Percentiles rank a stretch among this genome's conserved stretches.
Evolutionary conservation across 2,329 filamentous ascomycete genomes (phyloP).

Genomic region (Phaeosphaeriaceae sp.): DNA sequence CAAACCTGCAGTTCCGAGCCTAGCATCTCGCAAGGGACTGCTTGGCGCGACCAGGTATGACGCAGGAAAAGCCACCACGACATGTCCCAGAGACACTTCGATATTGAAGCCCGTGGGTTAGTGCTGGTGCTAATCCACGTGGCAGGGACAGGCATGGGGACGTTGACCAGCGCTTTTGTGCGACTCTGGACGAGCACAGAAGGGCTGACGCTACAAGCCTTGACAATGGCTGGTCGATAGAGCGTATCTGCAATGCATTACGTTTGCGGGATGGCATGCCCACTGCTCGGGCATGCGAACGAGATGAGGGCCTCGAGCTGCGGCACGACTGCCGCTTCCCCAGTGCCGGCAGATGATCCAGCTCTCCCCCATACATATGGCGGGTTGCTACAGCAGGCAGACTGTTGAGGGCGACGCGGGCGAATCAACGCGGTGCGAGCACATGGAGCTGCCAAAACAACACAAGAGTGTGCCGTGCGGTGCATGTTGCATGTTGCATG

Average conservation of each 20-base stretch:
- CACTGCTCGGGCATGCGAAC: neutral
- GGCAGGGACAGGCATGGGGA: conserved; percentile 11
- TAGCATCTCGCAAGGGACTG: conserved; percentile 1
- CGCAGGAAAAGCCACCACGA: conserved; percentile 4
- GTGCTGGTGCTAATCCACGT: conserved; percentile 10
- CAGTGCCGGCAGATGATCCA: neutral
- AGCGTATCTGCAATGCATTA: neutral
- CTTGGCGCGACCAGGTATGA: conserved; percentile 2
- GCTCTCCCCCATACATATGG: neutral
- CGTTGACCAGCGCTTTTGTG: neutral
- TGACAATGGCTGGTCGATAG: neutral
- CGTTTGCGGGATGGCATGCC: too few species aligned
- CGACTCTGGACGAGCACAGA: neutral
- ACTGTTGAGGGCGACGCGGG: neutral
- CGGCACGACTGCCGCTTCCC: conserved; percentile 13
- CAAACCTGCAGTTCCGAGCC: neutral
- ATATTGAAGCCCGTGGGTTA: neutral
- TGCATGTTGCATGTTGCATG: conserved; percentile 7
- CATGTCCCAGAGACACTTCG: neutral
- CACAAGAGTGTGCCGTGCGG: conserved; percentile 1
- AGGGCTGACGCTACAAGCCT: neutral
- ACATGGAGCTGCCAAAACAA: neutral
- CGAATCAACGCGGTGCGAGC: conserved; percentile 1
- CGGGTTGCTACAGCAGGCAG: neutral
- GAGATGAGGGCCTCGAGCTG: conserved; percentile 5